Percentiles rank a stretch among this genome's conserved stretches.
These are phyloP conservation scores for Umbilicaria muhlenbergii DNA, from an alignment of 495 filamentous ascomycete genomes.

Conservation along the genomic window DNA sequence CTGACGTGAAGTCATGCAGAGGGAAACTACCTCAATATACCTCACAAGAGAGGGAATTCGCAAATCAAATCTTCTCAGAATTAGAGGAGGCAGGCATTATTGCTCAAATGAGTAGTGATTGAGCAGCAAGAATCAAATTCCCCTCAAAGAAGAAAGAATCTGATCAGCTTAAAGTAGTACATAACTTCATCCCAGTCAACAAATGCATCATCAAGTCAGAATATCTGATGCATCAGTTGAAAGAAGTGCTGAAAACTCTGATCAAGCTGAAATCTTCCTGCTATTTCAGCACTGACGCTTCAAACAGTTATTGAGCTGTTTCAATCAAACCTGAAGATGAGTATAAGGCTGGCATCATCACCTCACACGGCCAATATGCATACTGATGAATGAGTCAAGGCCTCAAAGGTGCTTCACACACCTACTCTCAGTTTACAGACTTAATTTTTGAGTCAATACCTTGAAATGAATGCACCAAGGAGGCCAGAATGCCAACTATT, in stretches of 20 bases:
- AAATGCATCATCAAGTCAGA: slow-evolving; percentile 3
- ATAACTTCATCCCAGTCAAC: slow-evolving; percentile 7
- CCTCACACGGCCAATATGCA: too few species aligned
- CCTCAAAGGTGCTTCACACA: not conserved
- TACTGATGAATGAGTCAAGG: slow-evolving; percentile 1
- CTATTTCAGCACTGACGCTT: not conserved
- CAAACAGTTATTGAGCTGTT: slow-evolving; percentile 3
- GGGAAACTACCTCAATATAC: too few species aligned
- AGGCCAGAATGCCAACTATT: too few species aligned
- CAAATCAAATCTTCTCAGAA: too few species aligned
- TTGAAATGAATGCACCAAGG: too few species aligned
- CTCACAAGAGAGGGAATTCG: too few species aligned
- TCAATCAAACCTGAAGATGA: not conserved
- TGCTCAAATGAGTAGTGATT: too few species aligned
- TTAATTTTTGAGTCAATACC: slow-evolving; percentile 1
- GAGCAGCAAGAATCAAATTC: not conserved
- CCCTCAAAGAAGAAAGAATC: slow-evolving; percentile 3
- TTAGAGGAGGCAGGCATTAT: too few species aligned
- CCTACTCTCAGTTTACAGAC: slow-evolving; percentile 2
- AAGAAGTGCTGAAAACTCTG: slow-evolving; percentile 4
- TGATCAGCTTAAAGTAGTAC: not conserved
- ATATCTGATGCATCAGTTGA: slow-evolving; percentile 6
- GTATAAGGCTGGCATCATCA: too few species aligned
- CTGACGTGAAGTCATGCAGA: not conserved
- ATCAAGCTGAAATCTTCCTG: not conserved